Base-by-base conservation (phyloP, 2,329 filamentous ascomycete species). In the Elsinoe fawcettii region DNA sequence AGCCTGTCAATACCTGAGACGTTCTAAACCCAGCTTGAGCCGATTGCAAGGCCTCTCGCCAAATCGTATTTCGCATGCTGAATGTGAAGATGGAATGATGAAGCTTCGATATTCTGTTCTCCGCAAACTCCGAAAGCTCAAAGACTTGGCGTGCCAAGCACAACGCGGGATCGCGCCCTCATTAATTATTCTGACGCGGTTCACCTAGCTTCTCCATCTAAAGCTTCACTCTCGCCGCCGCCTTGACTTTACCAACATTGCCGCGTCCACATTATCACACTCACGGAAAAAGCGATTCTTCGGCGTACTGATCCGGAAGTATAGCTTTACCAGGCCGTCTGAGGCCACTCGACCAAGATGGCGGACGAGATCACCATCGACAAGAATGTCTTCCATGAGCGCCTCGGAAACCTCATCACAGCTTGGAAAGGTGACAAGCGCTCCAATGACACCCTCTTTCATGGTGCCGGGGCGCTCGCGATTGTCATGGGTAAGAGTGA, bases 351-450 rank as follows among this genome's bases (percentile, higher is more conserved):
- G 61, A 62, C 60, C 25, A 66, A 60, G 64, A 86, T 86, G 83
- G 80, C 80, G 65, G 83, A 85, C 69, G 88, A 95, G 75, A 95
- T 99, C 76, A 89, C 88, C 76, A 96, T 99, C 78, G 91, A 97
- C 78, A 88, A 86, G 77, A 86, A 87, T 73, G 79, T 85, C 71
- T 99, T 99, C 78, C 91, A 96, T 74, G 91, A 93, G 77, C 91
- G 93, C 70, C 81, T 97, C 64, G 86, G 86, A 64, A 86, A 87
- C 69, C 87, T 99, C 67, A 82, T 91, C 70, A 85, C 88, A 66
- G 84, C 90, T 75, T 99, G 95, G 93, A 97, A 96, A 79, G 85
- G 88, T 67, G 92, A 97, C 79, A 92, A 95, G 78, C 87, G 91
- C 69, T 82, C 86, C 61, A 88, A 87, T 70, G 88, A 95, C 76